phyloP scores from a whole-genome alignment of 1,139 yeast genomes.

The Taphrina flavorubra region DNA sequence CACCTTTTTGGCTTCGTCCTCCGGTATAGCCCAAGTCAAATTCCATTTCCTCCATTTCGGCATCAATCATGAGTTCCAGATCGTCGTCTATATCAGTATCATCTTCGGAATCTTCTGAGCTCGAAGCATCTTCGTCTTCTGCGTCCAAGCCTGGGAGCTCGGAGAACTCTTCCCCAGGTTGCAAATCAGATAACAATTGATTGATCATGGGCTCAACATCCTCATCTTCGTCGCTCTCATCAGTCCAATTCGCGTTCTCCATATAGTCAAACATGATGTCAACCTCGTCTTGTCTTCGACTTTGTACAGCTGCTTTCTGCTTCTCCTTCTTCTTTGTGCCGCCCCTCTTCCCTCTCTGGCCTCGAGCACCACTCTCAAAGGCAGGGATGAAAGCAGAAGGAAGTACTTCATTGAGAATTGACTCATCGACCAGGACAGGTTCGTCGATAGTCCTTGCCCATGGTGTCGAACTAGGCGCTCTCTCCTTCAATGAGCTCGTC shows the following conservation, averaged over 20 bases:
- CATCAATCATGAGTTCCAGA: constrained; percentile 30
- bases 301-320: background rate
- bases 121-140: background rate
- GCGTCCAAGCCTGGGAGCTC: background rate
- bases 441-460: constrained; percentile 39
- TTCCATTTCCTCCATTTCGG: constrained; percentile 29
- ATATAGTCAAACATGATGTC: constrained; percentile 34
- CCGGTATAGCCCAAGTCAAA: constrained; percentile 20
- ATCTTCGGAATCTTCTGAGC: constrained; percentile 8
- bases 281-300: constrained; percentile 19
- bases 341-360: constrained; percentile 28
- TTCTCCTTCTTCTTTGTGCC: constrained; percentile 21
- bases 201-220: constrained; percentile 26
- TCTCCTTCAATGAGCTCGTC: background rate
- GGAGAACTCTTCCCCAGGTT: background rate
- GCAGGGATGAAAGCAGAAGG: constrained; percentile 11
- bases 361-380: constrained; percentile 8
- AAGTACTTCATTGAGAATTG: no score
- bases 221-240: constrained; percentile 21
- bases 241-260: constrained; percentile 38
- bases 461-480: constrained; percentile 11
- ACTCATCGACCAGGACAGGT: constrained; percentile 20
- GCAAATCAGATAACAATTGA: constrained; percentile 27
- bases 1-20: constrained; percentile 17
- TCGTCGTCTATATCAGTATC: constrained; percentile 34